Evolutionary conservation across 148 eudicot genomes (phyloP).

Genomic region (Silene uniflora): DNA sequence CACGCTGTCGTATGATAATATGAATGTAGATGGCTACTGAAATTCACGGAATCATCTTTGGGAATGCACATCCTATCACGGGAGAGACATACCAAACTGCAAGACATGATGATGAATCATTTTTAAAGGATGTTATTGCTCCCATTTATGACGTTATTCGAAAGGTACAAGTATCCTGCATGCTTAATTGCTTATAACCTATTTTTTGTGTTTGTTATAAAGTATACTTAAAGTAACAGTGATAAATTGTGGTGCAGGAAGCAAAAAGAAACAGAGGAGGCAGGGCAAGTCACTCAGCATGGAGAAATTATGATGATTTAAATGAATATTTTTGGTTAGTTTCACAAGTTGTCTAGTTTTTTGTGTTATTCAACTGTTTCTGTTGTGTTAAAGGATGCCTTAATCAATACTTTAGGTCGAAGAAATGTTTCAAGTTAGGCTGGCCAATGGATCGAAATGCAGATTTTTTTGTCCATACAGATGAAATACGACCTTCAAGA

Average conservation of each 20-base stretch:
- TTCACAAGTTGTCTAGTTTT: constrained; percentile 3
- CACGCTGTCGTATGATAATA: not conserved
- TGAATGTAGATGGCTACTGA: constrained; percentile 70
- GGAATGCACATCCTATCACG: constrained; percentile 46
- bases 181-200: constrained; percentile 5
- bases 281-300: constrained; percentile 92
- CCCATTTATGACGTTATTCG: constrained; percentile 84
- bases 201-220: constrained; percentile 1
- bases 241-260: constrained; percentile 41
- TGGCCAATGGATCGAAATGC: constrained; percentile 90
- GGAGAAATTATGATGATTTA: constrained; percentile 98
- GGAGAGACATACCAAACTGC: constrained; percentile 55
- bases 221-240: constrained; percentile 7
- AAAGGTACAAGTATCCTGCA: constrained; percentile 44
- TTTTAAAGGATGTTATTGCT: constrained; percentile 62
- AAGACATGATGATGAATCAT: constrained; percentile 50
- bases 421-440: constrained; percentile 71
- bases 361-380: not conserved
- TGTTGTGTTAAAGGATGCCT: constrained; percentile 10
- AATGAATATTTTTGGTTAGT: constrained; percentile 98
- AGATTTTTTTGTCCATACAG: constrained; percentile 70
- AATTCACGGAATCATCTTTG: constrained; percentile 49
- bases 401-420: constrained; percentile 49
- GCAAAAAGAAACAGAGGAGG: constrained; percentile 71
- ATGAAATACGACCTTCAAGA: constrained; percentile 30